Evolutionary conservation across 1,139 yeast species (phyloP).

Genomic region (Zhuliangozyma parablackwelliae): DNA sequence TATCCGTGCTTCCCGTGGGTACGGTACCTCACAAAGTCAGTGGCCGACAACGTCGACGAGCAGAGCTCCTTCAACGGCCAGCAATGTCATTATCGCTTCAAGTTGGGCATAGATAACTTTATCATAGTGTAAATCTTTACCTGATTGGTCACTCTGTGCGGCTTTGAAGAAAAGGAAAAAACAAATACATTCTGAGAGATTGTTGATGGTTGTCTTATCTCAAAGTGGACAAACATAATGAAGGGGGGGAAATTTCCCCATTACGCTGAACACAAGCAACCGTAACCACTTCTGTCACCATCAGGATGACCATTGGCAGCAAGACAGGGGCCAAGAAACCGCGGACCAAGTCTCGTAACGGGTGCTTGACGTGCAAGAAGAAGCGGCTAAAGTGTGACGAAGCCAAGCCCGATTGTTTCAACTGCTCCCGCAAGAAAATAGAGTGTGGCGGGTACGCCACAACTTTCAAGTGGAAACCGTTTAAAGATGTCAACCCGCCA

Average conservation of each 20-base stretch:
- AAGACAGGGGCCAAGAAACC: neutral
- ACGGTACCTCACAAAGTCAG: conserved; percentile 33
- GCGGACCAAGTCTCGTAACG: conserved; percentile 63
- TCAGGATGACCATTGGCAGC: too few species aligned
- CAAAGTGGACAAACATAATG: too few species aligned
- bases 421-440: conserved; percentile 72
- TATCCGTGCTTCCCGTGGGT: conserved; percentile 49
- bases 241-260: too few species aligned
- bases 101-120: conserved; percentile 23
- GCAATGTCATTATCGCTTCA: conserved; percentile 26
- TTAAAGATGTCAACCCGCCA: conserved; percentile 19
- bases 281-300: too few species aligned
- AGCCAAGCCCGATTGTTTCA: conserved; percentile 68
- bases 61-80: conserved; percentile 2
- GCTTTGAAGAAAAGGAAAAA: neutral
- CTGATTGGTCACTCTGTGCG: neutral
- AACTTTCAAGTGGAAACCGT: conserved; percentile 60
- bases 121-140: conserved; percentile 1
- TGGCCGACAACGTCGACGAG: conserved; percentile 1
- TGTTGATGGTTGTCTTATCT: too few species aligned
- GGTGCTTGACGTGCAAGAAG: conserved; percentile 84
- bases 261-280: too few species aligned
- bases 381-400: conserved; percentile 93
- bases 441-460: conserved; percentile 72
- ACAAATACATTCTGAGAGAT: neutral